These are phyloP conservation scores for Pseudonitzschia multiseries DNA, from an alignment of 108 stramenopile genomes.

Conservation along the genomic window DNA sequence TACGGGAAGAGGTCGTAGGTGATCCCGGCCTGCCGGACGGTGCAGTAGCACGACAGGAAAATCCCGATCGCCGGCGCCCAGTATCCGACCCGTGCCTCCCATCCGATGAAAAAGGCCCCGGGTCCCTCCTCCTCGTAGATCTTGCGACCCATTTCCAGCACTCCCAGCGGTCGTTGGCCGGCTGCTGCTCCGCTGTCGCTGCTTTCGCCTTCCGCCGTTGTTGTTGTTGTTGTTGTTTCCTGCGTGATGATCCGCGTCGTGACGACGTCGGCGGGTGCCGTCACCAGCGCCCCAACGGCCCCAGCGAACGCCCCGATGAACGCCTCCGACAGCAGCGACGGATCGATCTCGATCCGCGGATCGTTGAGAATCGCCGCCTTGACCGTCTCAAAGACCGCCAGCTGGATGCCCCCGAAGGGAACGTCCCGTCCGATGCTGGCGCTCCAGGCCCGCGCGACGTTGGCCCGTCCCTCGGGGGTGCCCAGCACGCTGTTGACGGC, in stretches of 20 bases:
- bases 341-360: constrained; percentile 35
- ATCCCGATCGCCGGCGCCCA: constrained; percentile 46
- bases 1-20: constrained; percentile 19
- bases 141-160: constrained; percentile 14
- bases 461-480: constrained; percentile 10
- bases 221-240: background rate
- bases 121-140: constrained; percentile 36
- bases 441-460: constrained; percentile 31
- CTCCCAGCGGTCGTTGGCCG: no score
- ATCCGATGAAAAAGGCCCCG: constrained; percentile 33
- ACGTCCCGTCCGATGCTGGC: constrained; percentile 32
- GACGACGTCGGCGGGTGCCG: constrained; percentile 35
- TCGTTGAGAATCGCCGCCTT: constrained; percentile 33
- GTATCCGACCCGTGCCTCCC: constrained; percentile 30
- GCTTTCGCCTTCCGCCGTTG: background rate
- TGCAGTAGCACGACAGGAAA: constrained; percentile 42
- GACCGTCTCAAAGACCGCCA: constrained; percentile 40
- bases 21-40: constrained; percentile 32
- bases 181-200: background rate
- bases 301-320: constrained; percentile 40
- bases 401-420: constrained; percentile 42
- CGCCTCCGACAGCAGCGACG: constrained; percentile 31
- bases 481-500: constrained; percentile 14
- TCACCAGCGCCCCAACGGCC: constrained; percentile 33
- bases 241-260: constrained; percentile 44